These are phyloP conservation scores for Populus simonii DNA, from an alignment of 345 rosid genomes.

Conservation along the genomic window DNA sequence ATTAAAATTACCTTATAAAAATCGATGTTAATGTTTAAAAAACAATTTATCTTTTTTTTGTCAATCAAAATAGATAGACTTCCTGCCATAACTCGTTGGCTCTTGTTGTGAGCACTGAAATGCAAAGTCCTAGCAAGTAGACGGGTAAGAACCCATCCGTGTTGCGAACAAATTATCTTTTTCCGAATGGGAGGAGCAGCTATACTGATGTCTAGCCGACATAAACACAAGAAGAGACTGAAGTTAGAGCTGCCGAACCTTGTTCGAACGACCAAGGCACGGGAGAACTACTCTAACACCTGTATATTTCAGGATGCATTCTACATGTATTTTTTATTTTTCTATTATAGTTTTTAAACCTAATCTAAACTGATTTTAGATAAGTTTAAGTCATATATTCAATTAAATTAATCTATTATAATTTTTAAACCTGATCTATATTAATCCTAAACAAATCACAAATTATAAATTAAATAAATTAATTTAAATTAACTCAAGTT, in stretches of 20 bases:
- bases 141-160: slow-evolving; percentile 8
- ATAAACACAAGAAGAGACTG: background rate
- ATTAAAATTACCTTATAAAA: too few relatives aligned
- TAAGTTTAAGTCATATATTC: background rate
- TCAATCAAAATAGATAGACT: too few relatives aligned
- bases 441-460: too few relatives aligned
- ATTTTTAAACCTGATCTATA: too few relatives aligned
- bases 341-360: too few relatives aligned
- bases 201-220: slow-evolving; percentile 3
- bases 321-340: background rate
- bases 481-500: too few relatives aligned
- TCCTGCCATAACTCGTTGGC: slow-evolving; percentile 5
- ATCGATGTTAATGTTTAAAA: too few relatives aligned
- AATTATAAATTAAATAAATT: too few relatives aligned
- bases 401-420: too few relatives aligned
- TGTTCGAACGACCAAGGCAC: slow-evolving; percentile 5
- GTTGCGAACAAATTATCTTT: slow-evolving; percentile 11
- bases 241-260: slow-evolving; percentile 12
- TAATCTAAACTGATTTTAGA: background rate
- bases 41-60: too few relatives aligned
- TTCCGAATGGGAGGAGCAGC: slow-evolving; percentile 14
- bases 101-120: slow-evolving; percentile 5
- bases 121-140: background rate
- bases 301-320: slow-evolving; percentile 4
- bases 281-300: background rate